phyloP scores from a whole-genome alignment of 2,329 filamentous ascomycete genomes.

The Arthrobotrys megalospora region DNA sequence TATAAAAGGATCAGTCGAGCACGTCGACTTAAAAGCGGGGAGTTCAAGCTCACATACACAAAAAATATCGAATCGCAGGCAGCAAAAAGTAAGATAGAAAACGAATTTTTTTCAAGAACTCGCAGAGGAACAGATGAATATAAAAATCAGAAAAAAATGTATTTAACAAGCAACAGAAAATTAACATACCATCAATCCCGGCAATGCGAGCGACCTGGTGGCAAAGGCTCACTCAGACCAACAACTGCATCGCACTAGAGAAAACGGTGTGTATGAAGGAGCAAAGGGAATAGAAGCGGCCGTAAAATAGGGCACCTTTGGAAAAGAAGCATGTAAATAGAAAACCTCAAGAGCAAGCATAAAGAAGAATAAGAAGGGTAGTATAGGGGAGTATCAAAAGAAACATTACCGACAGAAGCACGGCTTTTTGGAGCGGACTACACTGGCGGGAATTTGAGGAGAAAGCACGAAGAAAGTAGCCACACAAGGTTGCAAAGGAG shows the following conservation, averaged over 20 bases:
- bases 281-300: conserved; percentile 4
- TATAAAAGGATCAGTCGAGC: conserved; percentile 12
- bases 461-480: background rate
- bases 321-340: background rate
- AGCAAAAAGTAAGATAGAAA: background rate
- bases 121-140: background rate
- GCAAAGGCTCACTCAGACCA: conserved; percentile 44
- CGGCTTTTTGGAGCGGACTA: conserved; percentile 37
- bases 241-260: conserved; percentile 43
- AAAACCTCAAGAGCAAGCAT: background rate
- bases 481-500: conserved; percentile 11
- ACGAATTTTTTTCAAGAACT: conserved; percentile 8
- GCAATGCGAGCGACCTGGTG: conserved; percentile 48
- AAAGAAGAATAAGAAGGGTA: conserved; percentile 17
- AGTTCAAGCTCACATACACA: conserved; percentile 25
- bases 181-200: background rate
- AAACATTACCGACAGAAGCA: conserved; percentile 50
- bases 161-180: conserved; percentile 19
- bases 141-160: conserved; percentile 2
- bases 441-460: conserved; percentile 6
- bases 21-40: conserved; percentile 17
- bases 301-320: conserved; percentile 7
- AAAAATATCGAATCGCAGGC: conserved; percentile 4
- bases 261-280: background rate
- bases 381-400: conserved; percentile 19